Percentiles rank a stretch among this genome's conserved stretches.
phyloP scores from a whole-genome alignment of 192 early-diverging fungal species.

The Linnemannia zychae region DNA sequence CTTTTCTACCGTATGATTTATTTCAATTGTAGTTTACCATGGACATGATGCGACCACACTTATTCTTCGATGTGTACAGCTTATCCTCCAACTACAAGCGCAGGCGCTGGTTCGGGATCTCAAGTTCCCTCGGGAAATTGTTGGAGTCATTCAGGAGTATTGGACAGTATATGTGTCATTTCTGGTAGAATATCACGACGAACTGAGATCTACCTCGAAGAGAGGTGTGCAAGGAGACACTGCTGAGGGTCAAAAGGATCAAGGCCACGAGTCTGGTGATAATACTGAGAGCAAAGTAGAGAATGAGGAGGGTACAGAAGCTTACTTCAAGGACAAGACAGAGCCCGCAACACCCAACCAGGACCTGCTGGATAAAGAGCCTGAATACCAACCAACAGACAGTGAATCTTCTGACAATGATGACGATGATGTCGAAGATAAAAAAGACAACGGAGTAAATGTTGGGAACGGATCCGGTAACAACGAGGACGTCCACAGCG shows the following conservation, averaged over 20 bases:
- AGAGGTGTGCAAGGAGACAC: background rate
- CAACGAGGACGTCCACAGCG: background rate
- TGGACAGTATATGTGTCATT: conserved; percentile 26
- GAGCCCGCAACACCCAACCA: background rate
- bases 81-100: conserved; percentile 23
- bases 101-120: conserved; percentile 28
- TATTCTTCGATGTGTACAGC: conserved; percentile 19
- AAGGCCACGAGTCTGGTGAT: background rate
- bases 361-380: conserved; percentile 19
- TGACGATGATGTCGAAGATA: background rate
- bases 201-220: too few species aligned
- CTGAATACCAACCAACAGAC: conserved; percentile 24
- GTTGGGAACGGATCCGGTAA: background rate
- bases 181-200: conserved; percentile 8
- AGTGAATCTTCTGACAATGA: conserved; percentile 14
- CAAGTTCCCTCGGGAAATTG: conserved; percentile 32
- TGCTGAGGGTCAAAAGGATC: background rate
- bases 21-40: background rate
- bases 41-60: conserved; percentile 10
- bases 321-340: conserved; percentile 29
- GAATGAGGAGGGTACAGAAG: background rate
- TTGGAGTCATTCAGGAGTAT: conserved; percentile 32
- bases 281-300: background rate
- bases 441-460: background rate
- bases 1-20: too few species aligned